Conservation (phyloP, 2,329 filamentous ascomycete species). For the Alternaria solani region DNA sequence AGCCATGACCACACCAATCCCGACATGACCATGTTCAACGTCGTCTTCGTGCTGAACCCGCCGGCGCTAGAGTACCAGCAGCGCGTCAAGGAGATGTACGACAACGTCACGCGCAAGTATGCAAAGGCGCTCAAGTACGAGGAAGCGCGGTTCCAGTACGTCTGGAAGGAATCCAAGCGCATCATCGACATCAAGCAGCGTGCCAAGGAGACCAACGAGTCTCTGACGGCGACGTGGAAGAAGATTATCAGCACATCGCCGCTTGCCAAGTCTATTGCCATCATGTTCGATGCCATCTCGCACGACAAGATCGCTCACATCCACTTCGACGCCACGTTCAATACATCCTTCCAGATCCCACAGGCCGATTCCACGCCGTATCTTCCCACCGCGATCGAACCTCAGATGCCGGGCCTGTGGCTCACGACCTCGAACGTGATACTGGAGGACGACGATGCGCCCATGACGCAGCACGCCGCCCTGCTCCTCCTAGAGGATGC, state of each 20-base stretch:
- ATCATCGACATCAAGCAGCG: slow-evolving; percentile 84
- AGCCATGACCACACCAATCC: slow-evolving; percentile 60
- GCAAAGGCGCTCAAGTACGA: slow-evolving; percentile 93
- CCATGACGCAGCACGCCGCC: slow-evolving; percentile 84
- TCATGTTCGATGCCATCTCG: slow-evolving; percentile 82
- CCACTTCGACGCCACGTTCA: slow-evolving; percentile 71
- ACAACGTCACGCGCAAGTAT: slow-evolving; percentile 89
- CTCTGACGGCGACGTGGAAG: slow-evolving; percentile 72
- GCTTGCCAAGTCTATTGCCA: slow-evolving; percentile 81
- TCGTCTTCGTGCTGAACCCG: slow-evolving; percentile 89
- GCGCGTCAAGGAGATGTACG: slow-evolving; percentile 80
- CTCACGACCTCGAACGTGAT: slow-evolving; percentile 85
- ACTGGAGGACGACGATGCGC: slow-evolving; percentile 71
- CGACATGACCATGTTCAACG: slow-evolving; percentile 97
- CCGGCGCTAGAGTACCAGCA: slow-evolving; percentile 77
- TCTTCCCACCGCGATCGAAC: slow-evolving; percentile 72
- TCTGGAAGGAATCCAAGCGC: slow-evolving; percentile 87
- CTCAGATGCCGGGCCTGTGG: slow-evolving; percentile 78
- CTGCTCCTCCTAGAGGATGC: slow-evolving; percentile 86
- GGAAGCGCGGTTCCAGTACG: slow-evolving; percentile 87
- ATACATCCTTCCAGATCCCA: slow-evolving; percentile 70
- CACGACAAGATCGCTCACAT: slow-evolving; percentile 86
- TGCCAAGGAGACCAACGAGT: slow-evolving; percentile 72
- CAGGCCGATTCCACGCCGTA: slow-evolving; percentile 73
- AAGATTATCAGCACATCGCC: slow-evolving; percentile 77